Percentiles rank a stretch among this genome's conserved stretches.
phyloP scores from a whole-genome alignment of 495 filamentous ascomycete genomes.

The Xylaria acuta region DNA sequence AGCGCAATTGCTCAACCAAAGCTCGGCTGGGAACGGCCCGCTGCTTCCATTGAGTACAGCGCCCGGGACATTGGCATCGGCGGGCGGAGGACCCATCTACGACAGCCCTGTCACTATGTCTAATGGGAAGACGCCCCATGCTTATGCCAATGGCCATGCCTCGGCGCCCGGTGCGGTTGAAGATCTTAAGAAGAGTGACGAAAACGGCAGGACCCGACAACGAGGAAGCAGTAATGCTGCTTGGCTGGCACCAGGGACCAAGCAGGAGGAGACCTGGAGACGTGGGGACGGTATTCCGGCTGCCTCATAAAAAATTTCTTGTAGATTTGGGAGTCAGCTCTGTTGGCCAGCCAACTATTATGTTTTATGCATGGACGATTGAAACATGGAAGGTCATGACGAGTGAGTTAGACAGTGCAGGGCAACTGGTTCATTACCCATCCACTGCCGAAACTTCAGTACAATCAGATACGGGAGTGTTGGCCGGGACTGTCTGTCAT shows the following conservation, averaged over 20 bases:
- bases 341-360: constrained; percentile 7
- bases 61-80: constrained; percentile 28
- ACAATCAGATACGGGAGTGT: not conserved
- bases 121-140: constrained; percentile 33
- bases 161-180: constrained; percentile 47
- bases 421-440: constrained; percentile 21
- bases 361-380: constrained; percentile 31
- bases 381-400: constrained; percentile 21
- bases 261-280: constrained; percentile 82
- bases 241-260: constrained; percentile 77
- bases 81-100: constrained; percentile 38
- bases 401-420: constrained; percentile 24
- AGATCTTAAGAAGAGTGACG: constrained; percentile 67
- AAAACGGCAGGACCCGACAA: constrained; percentile 53
- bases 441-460: not conserved
- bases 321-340: not conserved
- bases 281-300: constrained; percentile 52
- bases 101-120: constrained; percentile 41
- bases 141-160: constrained; percentile 45
- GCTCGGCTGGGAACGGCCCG: constrained; percentile 49
- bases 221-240: constrained; percentile 64
- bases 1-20: constrained; percentile 56
- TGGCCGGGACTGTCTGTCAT: constrained; percentile 8
- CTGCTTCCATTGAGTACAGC: constrained; percentile 71
- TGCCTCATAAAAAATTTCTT: constrained; percentile 24